phyloP scores from a whole-genome alignment of 1,139 yeast genomes.

The Candida frijolesensis region DNA sequence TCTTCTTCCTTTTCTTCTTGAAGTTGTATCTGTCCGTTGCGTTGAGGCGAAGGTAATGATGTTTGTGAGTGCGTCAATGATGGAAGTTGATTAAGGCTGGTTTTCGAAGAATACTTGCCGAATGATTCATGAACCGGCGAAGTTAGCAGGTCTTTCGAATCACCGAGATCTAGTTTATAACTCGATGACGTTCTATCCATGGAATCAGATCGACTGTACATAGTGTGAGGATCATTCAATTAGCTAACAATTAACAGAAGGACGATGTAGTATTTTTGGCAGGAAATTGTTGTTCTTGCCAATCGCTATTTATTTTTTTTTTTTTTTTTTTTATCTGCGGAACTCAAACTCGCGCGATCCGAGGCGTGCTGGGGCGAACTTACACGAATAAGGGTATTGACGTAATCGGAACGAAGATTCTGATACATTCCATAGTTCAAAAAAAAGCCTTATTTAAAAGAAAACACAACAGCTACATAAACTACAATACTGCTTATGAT shows the following conservation, averaged over 20 bases:
- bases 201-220: constrained; percentile 9
- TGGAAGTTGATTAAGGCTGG: constrained; percentile 23
- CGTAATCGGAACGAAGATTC: too few relatives aligned
- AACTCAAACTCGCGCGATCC: too few relatives aligned
- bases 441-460: background rate
- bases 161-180: constrained; percentile 3
- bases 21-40: constrained; percentile 10
- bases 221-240: constrained; percentile 3
- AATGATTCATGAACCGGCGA: constrained; percentile 9
- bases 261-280: background rate
- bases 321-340: too few relatives aligned
- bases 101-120: constrained; percentile 13
- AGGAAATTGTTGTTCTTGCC: too few relatives aligned
- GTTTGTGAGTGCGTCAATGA: constrained; percentile 20
- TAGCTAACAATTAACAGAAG: background rate
- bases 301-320: too few relatives aligned
- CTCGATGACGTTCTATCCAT: constrained; percentile 3
- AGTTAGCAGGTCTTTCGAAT: constrained; percentile 10
- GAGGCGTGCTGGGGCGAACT: too few relatives aligned
- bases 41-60: constrained; percentile 4
- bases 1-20: constrained; percentile 11
- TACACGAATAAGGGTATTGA: too few relatives aligned
- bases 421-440: background rate
- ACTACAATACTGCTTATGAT: background rate
- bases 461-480: background rate